Base-by-base conservation (phyloP, 2,329 filamentous ascomycete genomes). In the Aureobasidium musti region DNA sequence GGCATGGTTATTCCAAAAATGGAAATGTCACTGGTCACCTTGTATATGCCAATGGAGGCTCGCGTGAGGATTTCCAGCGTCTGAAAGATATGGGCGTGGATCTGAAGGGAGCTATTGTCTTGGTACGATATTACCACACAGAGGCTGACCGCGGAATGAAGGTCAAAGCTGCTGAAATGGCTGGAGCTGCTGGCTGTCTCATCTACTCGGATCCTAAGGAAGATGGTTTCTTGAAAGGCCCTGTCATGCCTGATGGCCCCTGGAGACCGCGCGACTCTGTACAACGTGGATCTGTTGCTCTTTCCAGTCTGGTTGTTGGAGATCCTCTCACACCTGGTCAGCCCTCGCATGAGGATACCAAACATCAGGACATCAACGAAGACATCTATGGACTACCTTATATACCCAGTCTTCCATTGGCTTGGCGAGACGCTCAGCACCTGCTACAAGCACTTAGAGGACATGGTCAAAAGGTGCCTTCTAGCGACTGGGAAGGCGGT, bases 241-340 rank as follows among this genome's bases (percentile, higher is more conserved):
- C 87, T 0, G 83, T 86, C 0, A 92, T 89, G 70, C 93, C 94
- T 0, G 82, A 90, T 28, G 93, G 92, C 41, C 86, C 87, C 28
- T 96, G 84, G 77, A 89, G 94, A 86, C 91, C 93, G 0, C 83
- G 84, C 1, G 91, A 95, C 73, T 90, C 88, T 53, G 90, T 97
- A 2, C 91, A 95, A 76, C 84, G 94, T 73, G 93, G 90, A 4
- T 85, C 87, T 5, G 95, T 97, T 30, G 89, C 89, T 69, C 79
- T 96, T 72, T 90, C 86, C 80, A 93, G 87, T 73, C 92, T 89
- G 87, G 86, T 97, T 19, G 79, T 96, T 0, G 95, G 95, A 43
- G 95, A 99, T 77, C 89, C 93, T n/a, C 83, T 98, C 52, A 96
- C 92, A 0, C 95, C 95, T 2, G 93, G 93, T 5, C 93, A 88